Evolutionary conservation across 2,329 filamentous ascomycete genomes (phyloP).

Genomic region (Fusarium sp.): DNA sequence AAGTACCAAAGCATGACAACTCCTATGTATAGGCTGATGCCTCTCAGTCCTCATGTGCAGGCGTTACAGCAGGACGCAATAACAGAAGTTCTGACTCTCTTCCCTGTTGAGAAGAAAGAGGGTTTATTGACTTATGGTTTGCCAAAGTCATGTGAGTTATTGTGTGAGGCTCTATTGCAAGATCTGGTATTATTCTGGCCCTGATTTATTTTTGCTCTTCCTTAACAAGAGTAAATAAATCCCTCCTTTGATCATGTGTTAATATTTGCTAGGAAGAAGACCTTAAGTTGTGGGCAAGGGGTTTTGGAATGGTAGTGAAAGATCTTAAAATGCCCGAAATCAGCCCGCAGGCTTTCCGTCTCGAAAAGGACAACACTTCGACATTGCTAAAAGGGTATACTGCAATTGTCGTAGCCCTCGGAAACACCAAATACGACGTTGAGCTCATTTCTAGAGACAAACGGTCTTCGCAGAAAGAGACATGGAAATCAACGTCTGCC

Average conservation of each 20-base stretch:
- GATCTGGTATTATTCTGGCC: conserved; percentile 40
- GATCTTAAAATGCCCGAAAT: conserved; percentile 45
- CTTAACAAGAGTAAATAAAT: neutral
- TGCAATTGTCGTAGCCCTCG: conserved; percentile 45
- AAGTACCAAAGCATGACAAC: conserved; percentile 41
- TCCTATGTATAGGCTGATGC: conserved; percentile 46
- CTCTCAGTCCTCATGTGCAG: conserved; percentile 42
- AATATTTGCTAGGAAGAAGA: conserved; percentile 37
- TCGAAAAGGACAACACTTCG: conserved; percentile 47
- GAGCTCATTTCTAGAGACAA: conserved; percentile 46
- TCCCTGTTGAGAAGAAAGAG: conserved; percentile 44
- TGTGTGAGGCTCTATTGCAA: conserved; percentile 42
- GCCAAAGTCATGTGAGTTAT: conserved; percentile 43
- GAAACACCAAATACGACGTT: conserved; percentile 45
- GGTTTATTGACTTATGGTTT: conserved; percentile 45
- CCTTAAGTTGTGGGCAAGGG: conserved; percentile 44
- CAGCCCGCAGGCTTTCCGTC: conserved; percentile 46
- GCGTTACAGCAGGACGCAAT: conserved; percentile 46
- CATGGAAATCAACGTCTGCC: conserved; percentile 42
- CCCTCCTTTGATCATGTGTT: conserved; percentile 10
- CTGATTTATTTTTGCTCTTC: conserved; percentile 11
- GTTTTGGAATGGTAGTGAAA: conserved; percentile 43
- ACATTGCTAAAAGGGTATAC: conserved; percentile 47
- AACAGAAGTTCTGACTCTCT: conserved; percentile 46
- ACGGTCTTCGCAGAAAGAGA: conserved; percentile 38